Percentiles rank a stretch among this genome's conserved stretches.
Evolutionary conservation across 164 flowering plant species (phyloP).

Genomic region (Litsea cubeba): DNA sequence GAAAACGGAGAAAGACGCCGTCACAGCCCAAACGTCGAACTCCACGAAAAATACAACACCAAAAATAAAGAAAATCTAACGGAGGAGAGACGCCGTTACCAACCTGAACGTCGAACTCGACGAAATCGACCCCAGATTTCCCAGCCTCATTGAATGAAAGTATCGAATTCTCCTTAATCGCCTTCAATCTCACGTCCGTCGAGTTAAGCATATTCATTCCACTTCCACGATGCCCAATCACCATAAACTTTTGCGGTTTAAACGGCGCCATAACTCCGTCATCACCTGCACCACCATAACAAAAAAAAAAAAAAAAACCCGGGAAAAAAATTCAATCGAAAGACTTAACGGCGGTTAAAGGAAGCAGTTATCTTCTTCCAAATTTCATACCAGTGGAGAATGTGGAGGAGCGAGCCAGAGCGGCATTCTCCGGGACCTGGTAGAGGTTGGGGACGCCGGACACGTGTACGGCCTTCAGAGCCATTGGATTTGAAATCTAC

Average conservation of each 20-base stretch:
- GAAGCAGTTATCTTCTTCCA: neutral
- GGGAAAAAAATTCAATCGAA: neutral
- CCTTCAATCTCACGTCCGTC: constrained; percentile 53
- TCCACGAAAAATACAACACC: neutral
- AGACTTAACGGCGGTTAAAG: neutral
- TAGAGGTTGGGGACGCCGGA: constrained; percentile 65
- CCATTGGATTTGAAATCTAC: constrained; percentile 27
- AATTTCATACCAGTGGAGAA: constrained; percentile 23
- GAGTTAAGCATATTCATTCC: constrained; percentile 81
- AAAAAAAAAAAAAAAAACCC: neutral
- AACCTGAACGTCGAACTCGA: constrained; percentile 95
- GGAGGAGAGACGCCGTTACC: neutral
- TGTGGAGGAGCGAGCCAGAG: constrained; percentile 22
- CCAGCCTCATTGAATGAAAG: constrained; percentile 68
- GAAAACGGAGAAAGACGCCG: too few relatives aligned
- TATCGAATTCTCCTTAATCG: constrained; percentile 69
- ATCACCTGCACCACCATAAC: constrained; percentile 6
- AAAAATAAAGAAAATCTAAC: neutral
- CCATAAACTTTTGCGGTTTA: constrained; percentile 38
- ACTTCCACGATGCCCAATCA: constrained; percentile 82
- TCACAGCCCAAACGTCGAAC: neutral
- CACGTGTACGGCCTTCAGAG: constrained; percentile 70
- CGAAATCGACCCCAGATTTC: constrained; percentile 47
- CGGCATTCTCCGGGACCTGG: constrained; percentile 36
- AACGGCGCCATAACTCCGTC: constrained; percentile 13